Evolutionary conservation across 345 rosid genomes (phyloP).

Genomic region (Pistacia vera): DNA sequence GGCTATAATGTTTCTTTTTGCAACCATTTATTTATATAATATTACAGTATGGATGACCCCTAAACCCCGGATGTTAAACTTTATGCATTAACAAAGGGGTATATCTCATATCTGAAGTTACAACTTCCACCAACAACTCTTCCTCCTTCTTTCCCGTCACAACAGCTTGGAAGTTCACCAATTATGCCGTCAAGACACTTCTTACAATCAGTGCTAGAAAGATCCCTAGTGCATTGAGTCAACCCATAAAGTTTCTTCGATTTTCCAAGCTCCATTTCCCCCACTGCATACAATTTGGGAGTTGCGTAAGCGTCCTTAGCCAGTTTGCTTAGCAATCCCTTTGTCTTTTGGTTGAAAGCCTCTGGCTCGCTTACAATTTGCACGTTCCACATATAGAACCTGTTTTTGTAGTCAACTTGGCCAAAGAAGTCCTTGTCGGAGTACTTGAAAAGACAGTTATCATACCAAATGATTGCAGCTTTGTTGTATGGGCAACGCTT

Average conservation of each 20-base stretch:
- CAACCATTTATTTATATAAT: neutral
- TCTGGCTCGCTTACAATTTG: constrained; percentile 22
- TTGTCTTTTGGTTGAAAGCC: constrained; percentile 33
- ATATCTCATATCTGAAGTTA: constrained; percentile 48
- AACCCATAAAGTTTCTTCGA: constrained; percentile 37
- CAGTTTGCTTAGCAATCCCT: constrained; percentile 29
- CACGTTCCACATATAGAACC: constrained; percentile 42
- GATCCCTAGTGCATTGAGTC: constrained; percentile 47
- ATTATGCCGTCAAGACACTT: constrained; percentile 43
- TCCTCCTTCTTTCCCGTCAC: constrained; percentile 54
- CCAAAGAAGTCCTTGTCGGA: constrained; percentile 38
- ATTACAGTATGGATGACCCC: neutral
- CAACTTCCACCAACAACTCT: constrained; percentile 51
- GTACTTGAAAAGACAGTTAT: constrained; percentile 45
- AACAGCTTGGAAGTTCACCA: constrained; percentile 43
- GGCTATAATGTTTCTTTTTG: neutral
- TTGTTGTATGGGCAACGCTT: constrained; percentile 38
- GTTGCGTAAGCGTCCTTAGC: constrained; percentile 21
- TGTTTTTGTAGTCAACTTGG: constrained; percentile 37
- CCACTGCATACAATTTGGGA: constrained; percentile 28
- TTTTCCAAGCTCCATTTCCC: constrained; percentile 21
- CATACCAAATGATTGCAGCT: constrained; percentile 50
- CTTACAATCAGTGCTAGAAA: constrained; percentile 30
- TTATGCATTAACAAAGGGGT: constrained; percentile 41
- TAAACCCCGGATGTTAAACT: neutral